Base-by-base conservation (phyloP, 106 monocot genomes). In the Dendrobium catenatum region DNA sequence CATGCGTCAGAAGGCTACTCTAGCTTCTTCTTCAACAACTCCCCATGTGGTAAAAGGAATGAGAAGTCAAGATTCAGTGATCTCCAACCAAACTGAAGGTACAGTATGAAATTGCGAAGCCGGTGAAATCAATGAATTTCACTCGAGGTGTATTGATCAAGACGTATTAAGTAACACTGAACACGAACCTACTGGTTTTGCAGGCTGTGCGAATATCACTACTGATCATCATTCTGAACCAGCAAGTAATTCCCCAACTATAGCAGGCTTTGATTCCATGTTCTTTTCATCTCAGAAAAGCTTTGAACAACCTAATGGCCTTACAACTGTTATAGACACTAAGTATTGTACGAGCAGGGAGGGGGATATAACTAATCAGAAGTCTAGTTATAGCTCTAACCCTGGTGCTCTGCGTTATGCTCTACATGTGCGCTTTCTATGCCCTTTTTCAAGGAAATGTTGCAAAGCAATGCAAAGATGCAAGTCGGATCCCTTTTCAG, bases 1-100 rank as follows among this genome's bases (percentile, higher is more conserved):
- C 80, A 91, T 98, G 91, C 90, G 98, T 43, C 98, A 98, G 70
- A 98, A 88, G 88, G 88, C 83, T 42, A 91, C 89, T 19, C 81
- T 98, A 19, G 88, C 82, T 64, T 79, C 87, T 78, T 47, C 83
- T 77, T 43, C 15, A 8, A 82, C 82, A 72, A 44, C 74, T 47
- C 29, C 72, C 26, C 66, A 78, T 18, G 42, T 79, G 66, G 27
- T 20, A 80, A 85, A 87, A 85, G 83, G 76, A 82, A 81, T 11
- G 6, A 80, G 83, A 61, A 73, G 42, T 16, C 72, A 55, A 67
- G 79, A 61, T 64, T 42, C 64, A 80, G 20, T 29, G 43, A 9
- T 58, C 10, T 43, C 83, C 44, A 31, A 73, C n/a, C 74, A 48
- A 85, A 90, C 67, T 46, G 54, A 87, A 55, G 55, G 66, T 80